Evolutionary conservation across 371 early-diverging fungal species (phyloP).

Genomic region (Quaeritorhiza haematococci): DNA sequence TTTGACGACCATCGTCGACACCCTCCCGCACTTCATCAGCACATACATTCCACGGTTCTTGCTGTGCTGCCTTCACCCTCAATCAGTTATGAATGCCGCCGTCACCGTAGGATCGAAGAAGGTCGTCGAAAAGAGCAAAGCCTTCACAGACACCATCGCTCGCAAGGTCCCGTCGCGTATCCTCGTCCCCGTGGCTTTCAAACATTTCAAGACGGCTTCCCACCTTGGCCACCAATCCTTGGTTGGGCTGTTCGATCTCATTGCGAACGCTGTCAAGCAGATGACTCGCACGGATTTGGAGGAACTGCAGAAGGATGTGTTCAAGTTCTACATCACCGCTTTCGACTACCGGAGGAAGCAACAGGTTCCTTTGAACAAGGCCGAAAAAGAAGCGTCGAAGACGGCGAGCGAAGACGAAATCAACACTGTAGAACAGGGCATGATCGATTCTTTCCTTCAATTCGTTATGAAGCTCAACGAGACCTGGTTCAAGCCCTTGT

Average conservation of each 20-base stretch:
- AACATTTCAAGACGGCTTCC: conserved; percentile 2
- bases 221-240: neutral
- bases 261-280: conserved; percentile 55
- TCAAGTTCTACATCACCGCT: conserved; percentile 73
- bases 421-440: conserved; percentile 58
- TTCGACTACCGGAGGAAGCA: conserved; percentile 53
- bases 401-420: conserved; percentile 32
- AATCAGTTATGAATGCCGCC: conserved; percentile 3
- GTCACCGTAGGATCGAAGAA: conserved; percentile 3
- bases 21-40: conserved; percentile 77
- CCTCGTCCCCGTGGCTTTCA: conserved; percentile 29
- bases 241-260: conserved; percentile 48
- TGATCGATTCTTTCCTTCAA: conserved; percentile 70
- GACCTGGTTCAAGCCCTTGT: conserved; percentile 86
- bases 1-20: conserved; percentile 64
- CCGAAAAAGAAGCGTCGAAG: conserved; percentile 9
- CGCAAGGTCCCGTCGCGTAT: conserved; percentile 27
- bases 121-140: conserved; percentile 17
- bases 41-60: conserved; percentile 68
- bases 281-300: conserved; percentile 64
- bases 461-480: conserved; percentile 89
- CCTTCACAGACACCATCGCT: conserved; percentile 10
- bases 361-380: neutral
- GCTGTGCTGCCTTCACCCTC: conserved; percentile 23
- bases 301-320: conserved; percentile 68